Base-by-base conservation (phyloP, 257 asterid genomes). In the Solanum infundibuliforme region DNA sequence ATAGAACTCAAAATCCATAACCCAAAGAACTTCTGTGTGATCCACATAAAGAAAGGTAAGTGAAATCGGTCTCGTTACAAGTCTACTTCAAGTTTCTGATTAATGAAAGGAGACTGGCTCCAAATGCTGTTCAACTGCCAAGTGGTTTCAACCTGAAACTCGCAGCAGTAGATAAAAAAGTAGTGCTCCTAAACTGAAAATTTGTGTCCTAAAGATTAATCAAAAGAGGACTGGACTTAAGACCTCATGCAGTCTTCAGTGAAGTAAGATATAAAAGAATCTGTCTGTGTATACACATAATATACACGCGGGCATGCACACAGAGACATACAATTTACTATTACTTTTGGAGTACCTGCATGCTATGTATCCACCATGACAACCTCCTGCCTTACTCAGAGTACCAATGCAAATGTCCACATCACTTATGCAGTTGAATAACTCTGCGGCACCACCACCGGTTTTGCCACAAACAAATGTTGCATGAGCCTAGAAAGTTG, bases 281-380 rank as follows among this genome's bases (percentile, higher is more conserved):
- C n/a, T 81, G 62, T 81, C 20, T 20, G 1, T 29, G 41, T 81
- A 81, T 16, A 79, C 35, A 21, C 41, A 46, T 46, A 27, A 79
- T n/a, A 77, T 41, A 74, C 52, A 74, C 2, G 29, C 4, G 31
- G 29, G 18, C 1, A 5, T 36, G 58, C 5, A 18, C 85, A 48
- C 29, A 81, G 11, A 16, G 14, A 77, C 2, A 31, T 18, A 81
- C 29, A 46, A 29, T 81, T 31, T 46, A 18, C 41, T 81, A 81
- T 48, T 81, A 58, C 34, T 43, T 81, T 81, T 27, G 46, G 10
- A 60, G 73, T 90, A 97, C 99, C 98, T 96, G 98, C 99, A 94
- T 82, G 99, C 98, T 84, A 97, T 93, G 92, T 95, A 97, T 90
- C 99, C 99, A 75, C 99, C 99, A 68, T 95, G 98, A 94, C 99